phyloP scores from a whole-genome alignment of 352 stramenopile species.

The Plasmopara muralis region DNA sequence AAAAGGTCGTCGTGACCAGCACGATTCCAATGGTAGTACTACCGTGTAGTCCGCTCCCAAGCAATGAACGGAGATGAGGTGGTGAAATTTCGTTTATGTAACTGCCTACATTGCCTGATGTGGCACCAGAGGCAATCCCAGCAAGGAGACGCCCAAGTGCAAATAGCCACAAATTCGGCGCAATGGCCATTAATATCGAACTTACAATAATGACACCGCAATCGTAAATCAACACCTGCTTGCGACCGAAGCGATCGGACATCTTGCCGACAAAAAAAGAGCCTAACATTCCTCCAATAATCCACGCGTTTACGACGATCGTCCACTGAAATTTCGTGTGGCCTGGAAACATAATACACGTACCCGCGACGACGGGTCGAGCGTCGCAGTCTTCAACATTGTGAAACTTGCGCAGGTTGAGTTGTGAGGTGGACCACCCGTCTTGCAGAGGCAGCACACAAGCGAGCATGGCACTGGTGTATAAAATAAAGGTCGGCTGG shows the following conservation, averaged over 20 bases:
- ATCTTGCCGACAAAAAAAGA: constrained; percentile 27
- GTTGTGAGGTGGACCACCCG: constrained; percentile 38
- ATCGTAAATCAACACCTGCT: constrained; percentile 36
- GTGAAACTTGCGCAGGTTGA: constrained; percentile 43
- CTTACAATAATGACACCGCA: constrained; percentile 35
- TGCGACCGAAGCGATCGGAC: constrained; percentile 34
- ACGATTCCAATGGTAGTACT: constrained; percentile 37
- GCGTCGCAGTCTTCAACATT: constrained; percentile 28
- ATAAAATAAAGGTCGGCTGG: constrained; percentile 31
- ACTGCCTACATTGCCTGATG: constrained; percentile 31
- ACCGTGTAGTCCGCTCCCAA: constrained; percentile 32
- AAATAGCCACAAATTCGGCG: constrained; percentile 33
- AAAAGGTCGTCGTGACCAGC: constrained; percentile 41
- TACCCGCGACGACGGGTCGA: constrained; percentile 20
- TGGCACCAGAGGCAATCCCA: constrained; percentile 43
- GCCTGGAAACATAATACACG: constrained; percentile 40
- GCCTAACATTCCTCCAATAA: constrained; percentile 42
- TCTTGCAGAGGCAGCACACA: constrained; percentile 34
- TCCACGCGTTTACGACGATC: constrained; percentile 43
- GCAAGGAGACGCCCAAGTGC: constrained; percentile 38
- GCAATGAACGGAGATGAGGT: constrained; percentile 29
- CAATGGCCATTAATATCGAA: constrained; percentile 21
- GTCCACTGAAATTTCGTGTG: constrained; percentile 45
- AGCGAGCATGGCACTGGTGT: constrained; percentile 26
- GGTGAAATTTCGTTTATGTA: constrained; percentile 49